Evolutionary conservation across 495 filamentous ascomycete species (phyloP).

Genomic region (Podospora conica): DNA sequence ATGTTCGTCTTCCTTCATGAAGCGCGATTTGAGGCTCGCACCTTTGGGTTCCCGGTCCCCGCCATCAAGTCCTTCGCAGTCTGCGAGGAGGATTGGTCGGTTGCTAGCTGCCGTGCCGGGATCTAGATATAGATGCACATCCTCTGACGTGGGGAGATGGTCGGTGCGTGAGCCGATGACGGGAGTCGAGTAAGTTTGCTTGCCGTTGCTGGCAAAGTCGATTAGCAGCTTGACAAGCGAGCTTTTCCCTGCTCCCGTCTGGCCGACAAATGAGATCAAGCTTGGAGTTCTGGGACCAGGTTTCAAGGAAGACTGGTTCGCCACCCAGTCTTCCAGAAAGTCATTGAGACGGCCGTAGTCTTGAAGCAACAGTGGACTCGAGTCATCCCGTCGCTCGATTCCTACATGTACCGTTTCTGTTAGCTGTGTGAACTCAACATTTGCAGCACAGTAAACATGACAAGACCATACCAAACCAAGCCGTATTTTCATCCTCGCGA

Average conservation of each 20-base stretch:
- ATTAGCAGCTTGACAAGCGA: slow-evolving; percentile 4
- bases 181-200: slow-evolving; percentile 1
- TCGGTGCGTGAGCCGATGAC: neutral
- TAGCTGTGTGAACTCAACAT: neutral
- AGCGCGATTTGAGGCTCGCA: neutral
- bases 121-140: slow-evolving; percentile 7
- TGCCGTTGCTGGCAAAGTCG: slow-evolving; percentile 1
- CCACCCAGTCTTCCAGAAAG: neutral
- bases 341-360: slow-evolving; percentile 4
- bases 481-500: slow-evolving; percentile 2
- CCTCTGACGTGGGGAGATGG: slow-evolving; percentile 6
- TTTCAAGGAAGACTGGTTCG: neutral
- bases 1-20: slow-evolving; percentile 1
- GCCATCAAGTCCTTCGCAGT: slow-evolving; percentile 7
- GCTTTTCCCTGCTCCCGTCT: slow-evolving; percentile 5
- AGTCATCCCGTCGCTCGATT: slow-evolving; percentile 2
- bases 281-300: neutral
- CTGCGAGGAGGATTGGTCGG: neutral
- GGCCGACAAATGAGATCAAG: slow-evolving; percentile 5
- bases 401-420: neutral
- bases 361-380: slow-evolving; percentile 1
- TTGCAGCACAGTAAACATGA: neutral
- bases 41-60: slow-evolving; percentile 3
- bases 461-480: slow-evolving; percentile 5
- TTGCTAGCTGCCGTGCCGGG: neutral